Percentiles rank a stretch among this genome's conserved stretches.
phyloP scores from a whole-genome alignment of 2,329 filamentous ascomycete genomes.

The Thermothelomyces thermophilus region DNA sequence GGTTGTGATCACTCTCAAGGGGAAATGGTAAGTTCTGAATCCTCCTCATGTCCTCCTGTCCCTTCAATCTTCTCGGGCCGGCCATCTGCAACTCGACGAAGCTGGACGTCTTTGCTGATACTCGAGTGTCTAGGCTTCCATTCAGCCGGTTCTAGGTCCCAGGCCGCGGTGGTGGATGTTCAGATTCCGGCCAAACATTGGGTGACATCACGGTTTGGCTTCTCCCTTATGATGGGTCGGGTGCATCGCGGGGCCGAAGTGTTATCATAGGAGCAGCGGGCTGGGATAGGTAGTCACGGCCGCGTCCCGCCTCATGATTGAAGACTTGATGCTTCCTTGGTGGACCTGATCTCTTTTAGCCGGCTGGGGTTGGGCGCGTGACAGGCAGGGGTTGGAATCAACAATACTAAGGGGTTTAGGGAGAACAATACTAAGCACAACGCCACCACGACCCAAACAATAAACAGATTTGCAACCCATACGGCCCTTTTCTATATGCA shows the following conservation, averaged over 20 bases:
- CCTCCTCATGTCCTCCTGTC: not conserved
- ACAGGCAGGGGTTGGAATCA: conserved; percentile 11
- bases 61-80: not conserved
- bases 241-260: not conserved
- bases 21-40: conserved; percentile 64
- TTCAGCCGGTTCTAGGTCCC: conserved; percentile 31
- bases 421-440: conserved; percentile 28
- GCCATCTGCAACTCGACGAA: not conserved
- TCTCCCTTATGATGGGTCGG: not conserved
- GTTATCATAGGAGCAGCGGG: too few relatives aligned
- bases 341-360: not conserved
- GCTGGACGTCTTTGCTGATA: not conserved
- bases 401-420: conserved; percentile 25
- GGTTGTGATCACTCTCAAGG: conserved; percentile 76
- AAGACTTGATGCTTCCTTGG: not conserved
- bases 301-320: too few relatives aligned
- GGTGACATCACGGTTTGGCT: not conserved
- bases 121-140: conserved; percentile 29
- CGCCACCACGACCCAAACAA: conserved; percentile 17
- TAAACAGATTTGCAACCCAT: not conserved
- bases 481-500: not conserved
- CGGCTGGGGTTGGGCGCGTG: not conserved
- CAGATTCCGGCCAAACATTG: not conserved
- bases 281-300: too few relatives aligned
- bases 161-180: not conserved